Percentiles rank a stretch among this genome's conserved stretches.
phyloP scores from a whole-genome alignment of 2,329 filamentous ascomycete species.

The Diaporthe eres region DNA sequence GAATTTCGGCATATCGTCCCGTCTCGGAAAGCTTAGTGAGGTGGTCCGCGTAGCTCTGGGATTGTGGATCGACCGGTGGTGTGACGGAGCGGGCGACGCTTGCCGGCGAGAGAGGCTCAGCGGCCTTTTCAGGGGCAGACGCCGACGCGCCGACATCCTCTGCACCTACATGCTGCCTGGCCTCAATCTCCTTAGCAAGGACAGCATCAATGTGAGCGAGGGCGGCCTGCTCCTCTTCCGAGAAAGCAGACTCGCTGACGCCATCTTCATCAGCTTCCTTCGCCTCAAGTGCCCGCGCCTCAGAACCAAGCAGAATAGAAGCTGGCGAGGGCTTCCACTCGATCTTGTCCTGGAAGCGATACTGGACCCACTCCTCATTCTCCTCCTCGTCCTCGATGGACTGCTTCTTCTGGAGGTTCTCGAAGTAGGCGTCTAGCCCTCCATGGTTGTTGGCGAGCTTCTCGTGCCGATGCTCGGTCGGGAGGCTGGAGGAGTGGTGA shows the following conservation, averaged over 20 bases:
- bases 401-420: conserved; percentile 87
- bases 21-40: conserved; percentile 80
- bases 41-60: conserved; percentile 81
- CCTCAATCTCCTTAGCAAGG: conserved; percentile 83
- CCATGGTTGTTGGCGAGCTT: conserved; percentile 64
- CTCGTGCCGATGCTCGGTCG: conserved; percentile 71
- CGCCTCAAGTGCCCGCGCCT: conserved; percentile 53
- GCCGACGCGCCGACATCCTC: conserved; percentile 59
- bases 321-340: conserved; percentile 83
- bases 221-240: conserved; percentile 67
- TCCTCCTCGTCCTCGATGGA: conserved; percentile 73
- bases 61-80: conserved; percentile 74
- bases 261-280: conserved; percentile 49
- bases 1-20: conserved; percentile 87
- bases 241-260: conserved; percentile 51
- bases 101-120: conserved; percentile 56
- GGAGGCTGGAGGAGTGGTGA: conserved; percentile 63
- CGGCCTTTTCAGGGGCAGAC: conserved; percentile 51
- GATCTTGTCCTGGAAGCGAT: conserved; percentile 88
- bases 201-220: conserved; percentile 89
- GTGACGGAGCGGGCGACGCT: conserved; percentile 70
- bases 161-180: conserved; percentile 50
- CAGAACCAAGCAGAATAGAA: conserved; percentile 64
- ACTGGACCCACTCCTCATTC: conserved; percentile 93
- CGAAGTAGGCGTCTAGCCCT: conserved; percentile 90